Percentiles rank a stretch among this genome's conserved stretches.
Evolutionary conservation across 495 filamentous ascomycete genomes (phyloP).

Genomic region (Parachaetomium inaequale): DNA sequence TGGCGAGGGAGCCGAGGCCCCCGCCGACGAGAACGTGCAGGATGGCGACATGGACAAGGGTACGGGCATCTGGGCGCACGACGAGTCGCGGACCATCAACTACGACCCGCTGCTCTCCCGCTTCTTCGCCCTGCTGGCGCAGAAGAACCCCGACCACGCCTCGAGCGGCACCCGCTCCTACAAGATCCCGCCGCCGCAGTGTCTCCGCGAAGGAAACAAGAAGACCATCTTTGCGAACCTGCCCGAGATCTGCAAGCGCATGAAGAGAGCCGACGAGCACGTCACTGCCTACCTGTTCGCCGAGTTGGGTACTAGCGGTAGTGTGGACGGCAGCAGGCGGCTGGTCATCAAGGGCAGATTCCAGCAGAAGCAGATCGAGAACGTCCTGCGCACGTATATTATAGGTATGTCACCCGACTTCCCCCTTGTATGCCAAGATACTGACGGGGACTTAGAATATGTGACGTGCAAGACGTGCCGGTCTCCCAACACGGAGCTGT

Average conservation of each 20-base stretch:
- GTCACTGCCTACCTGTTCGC: conserved; percentile 96
- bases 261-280: conserved; percentile 97
- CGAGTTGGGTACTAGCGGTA: conserved; percentile 93
- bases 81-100: conserved; percentile 67
- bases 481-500: conserved; percentile 90
- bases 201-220: conserved; percentile 98
- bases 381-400: conserved; percentile 75
- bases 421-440: not conserved
- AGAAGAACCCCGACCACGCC: conserved; percentile 90
- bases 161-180: conserved; percentile 86
- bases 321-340: conserved; percentile 85
- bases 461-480: conserved; percentile 98
- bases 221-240: conserved; percentile 99
- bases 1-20: conserved; percentile 53
- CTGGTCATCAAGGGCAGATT: conserved; percentile 98
- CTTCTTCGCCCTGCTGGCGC: conserved; percentile 88
- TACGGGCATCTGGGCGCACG: conserved; percentile 90
- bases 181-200: conserved; percentile 99
- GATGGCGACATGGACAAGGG: conserved; percentile 80
- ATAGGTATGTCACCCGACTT: conserved; percentile 61
- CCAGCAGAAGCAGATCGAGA: conserved; percentile 97
- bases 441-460: conserved; percentile 64
- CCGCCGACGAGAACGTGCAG: conserved; percentile 45
- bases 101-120: conserved; percentile 81
- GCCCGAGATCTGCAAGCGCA: conserved; percentile 55